These are phyloP conservation scores for Paracoccidioides lutzii DNA, from an alignment of 2,329 filamentous ascomycete species.

Conservation along the genomic window DNA sequence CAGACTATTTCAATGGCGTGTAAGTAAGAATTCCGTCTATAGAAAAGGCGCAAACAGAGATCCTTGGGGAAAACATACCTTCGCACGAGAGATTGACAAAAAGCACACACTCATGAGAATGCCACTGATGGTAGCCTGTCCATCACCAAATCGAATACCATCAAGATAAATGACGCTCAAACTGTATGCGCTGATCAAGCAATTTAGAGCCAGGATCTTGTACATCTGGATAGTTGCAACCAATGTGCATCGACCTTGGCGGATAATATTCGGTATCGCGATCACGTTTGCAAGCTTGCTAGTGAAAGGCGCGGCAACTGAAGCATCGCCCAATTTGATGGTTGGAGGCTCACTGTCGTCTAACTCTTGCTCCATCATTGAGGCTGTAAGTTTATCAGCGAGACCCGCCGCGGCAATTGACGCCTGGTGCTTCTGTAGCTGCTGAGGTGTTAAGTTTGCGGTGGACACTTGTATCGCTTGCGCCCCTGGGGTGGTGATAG, in stretches of 20 bases:
- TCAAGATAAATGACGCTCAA: conserved; percentile 91
- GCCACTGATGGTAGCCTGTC: conserved; percentile 94
- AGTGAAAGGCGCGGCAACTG: conserved; percentile 92
- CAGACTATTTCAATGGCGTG: conserved; percentile 41
- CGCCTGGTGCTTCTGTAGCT: conserved; percentile 43
- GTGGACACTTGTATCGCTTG: conserved; percentile 43
- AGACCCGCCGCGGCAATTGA: conserved; percentile 61
- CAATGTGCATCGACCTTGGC: conserved; percentile 91
- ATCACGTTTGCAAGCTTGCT: conserved; percentile 95
- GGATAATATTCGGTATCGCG: conserved; percentile 94
- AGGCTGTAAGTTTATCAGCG: conserved; percentile 72
- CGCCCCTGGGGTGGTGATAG: conserved; percentile 54
- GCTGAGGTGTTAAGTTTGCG: conserved; percentile 38
- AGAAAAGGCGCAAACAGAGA: neutral
- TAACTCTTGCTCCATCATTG: conserved; percentile 82
- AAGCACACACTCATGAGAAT: conserved; percentile 99
- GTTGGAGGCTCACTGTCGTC: conserved; percentile 84
- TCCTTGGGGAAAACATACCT: conserved; percentile 37
- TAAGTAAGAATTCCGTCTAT: neutral
- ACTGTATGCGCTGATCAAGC: conserved; percentile 94
- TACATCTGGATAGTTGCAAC: conserved; percentile 99
- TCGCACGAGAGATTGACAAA: conserved; percentile 93
- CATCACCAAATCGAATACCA: conserved; percentile 97
- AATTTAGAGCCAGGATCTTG: conserved; percentile 97
- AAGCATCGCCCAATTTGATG: conserved; percentile 93